phyloP scores from a whole-genome alignment of 1,284 basidiomycete species.

The Marasmius tenuissimus region DNA sequence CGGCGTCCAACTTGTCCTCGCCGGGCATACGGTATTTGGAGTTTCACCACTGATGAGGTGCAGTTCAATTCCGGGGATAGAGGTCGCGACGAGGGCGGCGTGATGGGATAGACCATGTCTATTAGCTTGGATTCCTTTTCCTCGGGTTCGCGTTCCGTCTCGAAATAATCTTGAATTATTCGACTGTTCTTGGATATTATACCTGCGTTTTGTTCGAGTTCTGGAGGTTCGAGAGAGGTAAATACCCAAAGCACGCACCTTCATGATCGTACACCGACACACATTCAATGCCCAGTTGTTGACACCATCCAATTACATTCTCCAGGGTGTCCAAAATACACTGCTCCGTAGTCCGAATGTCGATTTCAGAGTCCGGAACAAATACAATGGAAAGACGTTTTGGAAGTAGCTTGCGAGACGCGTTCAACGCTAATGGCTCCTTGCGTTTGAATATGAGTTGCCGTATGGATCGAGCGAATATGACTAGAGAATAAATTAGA shows the following conservation, averaged over 20 bases:
- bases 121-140: conserved; percentile 25
- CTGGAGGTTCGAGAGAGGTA: too few relatives aligned
- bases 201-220: background rate
- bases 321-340: conserved; percentile 53
- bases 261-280: conserved; percentile 70
- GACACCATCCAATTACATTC: conserved; percentile 59
- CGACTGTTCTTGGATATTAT: background rate
- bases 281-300: conserved; percentile 50
- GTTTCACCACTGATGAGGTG: conserved; percentile 5
- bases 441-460: conserved; percentile 28
- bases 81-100: conserved; percentile 65
- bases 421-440: conserved; percentile 45
- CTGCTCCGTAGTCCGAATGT: conserved; percentile 36
- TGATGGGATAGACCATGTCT: conserved; percentile 60
- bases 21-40: conserved; percentile 1
- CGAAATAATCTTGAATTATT: conserved; percentile 1
- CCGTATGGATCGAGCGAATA: conserved; percentile 41
- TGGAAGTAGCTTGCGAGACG: conserved; percentile 55
- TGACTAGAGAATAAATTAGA: conserved; percentile 49
- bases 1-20: background rate
- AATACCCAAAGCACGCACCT: conserved; percentile 43
- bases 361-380: conserved; percentile 35
- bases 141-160: background rate
- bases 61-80: conserved; percentile 42
- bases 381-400: conserved; percentile 66